Percentiles rank a stretch among this genome's conserved stretches.
phyloP scores from a whole-genome alignment of 129 eudicot species.

The Artemisia tridentata region DNA sequence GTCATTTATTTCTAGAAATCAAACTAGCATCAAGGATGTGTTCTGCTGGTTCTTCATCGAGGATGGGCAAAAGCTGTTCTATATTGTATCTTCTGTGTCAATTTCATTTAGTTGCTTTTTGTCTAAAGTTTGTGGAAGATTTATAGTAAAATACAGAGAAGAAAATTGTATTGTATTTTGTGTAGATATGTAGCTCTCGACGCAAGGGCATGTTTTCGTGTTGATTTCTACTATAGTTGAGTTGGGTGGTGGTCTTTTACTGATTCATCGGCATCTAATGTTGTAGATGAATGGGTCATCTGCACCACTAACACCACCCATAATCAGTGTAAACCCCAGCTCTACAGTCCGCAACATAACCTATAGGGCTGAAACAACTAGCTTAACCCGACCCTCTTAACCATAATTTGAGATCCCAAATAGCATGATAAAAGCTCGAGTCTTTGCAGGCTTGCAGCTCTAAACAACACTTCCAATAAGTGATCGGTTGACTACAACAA shows the following conservation, averaged over 20 bases:
- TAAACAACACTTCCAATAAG: too few relatives aligned
- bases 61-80: conserved; percentile 21
- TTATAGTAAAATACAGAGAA: conserved; percentile 29
- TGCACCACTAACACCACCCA: too few relatives aligned
- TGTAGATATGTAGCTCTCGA: conserved; percentile 25
- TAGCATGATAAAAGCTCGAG: too few relatives aligned
- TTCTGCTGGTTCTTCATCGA: conserved; percentile 9
- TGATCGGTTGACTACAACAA: too few relatives aligned
- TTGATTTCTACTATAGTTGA: background rate
- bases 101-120: conserved; percentile 29
- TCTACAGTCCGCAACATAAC: too few relatives aligned
- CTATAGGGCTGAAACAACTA: too few relatives aligned
- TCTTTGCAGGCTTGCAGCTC: too few relatives aligned
- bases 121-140: conserved; percentile 39
- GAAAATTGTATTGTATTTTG: conserved; percentile 35
- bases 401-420: too few relatives aligned
- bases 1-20: conserved; percentile 25
- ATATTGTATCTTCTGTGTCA: conserved; percentile 31
- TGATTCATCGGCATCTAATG: background rate
- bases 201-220: conserved; percentile 1
- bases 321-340: too few relatives aligned
- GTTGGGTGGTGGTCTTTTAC: background rate
- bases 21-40: conserved; percentile 27
- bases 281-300: too few relatives aligned
- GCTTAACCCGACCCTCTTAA: too few relatives aligned